A percentile compares a stretch with the other conserved stretches of the same genome.
phyloP scores from a whole-genome alignment of 345 rosid species.

The Xanthoceras sorbifolium region DNA sequence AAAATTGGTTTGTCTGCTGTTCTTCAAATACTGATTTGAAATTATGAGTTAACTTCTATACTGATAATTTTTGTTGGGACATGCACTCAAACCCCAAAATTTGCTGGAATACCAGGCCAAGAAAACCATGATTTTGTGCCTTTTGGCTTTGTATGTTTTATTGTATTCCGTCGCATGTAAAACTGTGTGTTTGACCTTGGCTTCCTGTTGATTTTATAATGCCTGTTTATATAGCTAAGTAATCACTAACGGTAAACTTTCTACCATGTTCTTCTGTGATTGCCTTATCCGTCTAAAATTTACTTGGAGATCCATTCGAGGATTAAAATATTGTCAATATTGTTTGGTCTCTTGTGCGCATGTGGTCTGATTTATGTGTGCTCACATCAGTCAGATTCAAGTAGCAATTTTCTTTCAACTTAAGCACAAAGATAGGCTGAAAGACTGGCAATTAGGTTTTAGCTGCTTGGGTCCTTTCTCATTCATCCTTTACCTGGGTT shows the following conservation, averaged over 20 bases:
- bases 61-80: conserved; percentile 12
- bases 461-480: background rate
- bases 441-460: background rate
- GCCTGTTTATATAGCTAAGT: background rate
- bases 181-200: background rate
- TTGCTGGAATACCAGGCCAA: background rate
- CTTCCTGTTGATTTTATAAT: background rate
- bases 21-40: background rate
- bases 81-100: background rate
- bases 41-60: background rate
- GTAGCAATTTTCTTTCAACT: background rate
- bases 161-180: background rate
- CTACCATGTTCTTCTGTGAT: background rate
- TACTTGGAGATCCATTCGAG: background rate
- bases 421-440: background rate
- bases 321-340: background rate
- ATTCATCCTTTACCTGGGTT: background rate
- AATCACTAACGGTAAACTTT: background rate
- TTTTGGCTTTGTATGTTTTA: background rate
- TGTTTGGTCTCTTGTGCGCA: background rate
- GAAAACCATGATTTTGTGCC: background rate
- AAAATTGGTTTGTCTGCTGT: background rate
- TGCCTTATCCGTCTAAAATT: background rate
- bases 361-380: background rate
- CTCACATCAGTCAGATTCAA: background rate